phyloP scores from a whole-genome alignment of 352 stramenopile species.

The Phytophthora hibernalis region DNA sequence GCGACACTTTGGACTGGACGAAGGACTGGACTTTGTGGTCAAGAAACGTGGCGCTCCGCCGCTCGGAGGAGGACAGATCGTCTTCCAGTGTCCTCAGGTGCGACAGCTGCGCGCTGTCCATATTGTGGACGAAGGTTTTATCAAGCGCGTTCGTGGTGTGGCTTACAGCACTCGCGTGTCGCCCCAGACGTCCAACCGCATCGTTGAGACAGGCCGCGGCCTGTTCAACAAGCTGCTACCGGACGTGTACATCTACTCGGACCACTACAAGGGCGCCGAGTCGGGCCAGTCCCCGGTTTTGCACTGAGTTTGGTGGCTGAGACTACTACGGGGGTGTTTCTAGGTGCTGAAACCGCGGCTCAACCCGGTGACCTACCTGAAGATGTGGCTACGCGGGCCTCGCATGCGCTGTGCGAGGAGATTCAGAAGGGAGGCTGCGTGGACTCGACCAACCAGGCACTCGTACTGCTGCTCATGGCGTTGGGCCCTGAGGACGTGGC shows the following conservation, averaged over 20 bases:
- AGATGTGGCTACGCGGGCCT: slow-evolving; percentile 94
- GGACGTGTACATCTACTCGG: slow-evolving; percentile 99
- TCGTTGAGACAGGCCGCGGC: slow-evolving; percentile 96
- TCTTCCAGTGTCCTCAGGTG: slow-evolving; percentile 96
- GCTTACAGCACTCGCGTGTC: slow-evolving; percentile 97
- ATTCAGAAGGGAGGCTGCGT: slow-evolving; percentile 94
- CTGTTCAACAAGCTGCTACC: slow-evolving; percentile 98
- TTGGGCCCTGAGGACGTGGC: slow-evolving; percentile 98
- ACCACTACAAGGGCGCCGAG: slow-evolving; percentile 96
- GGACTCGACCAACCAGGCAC: slow-evolving; percentile 95
- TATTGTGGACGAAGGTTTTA: slow-evolving; percentile 96
- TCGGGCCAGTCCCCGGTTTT: slow-evolving; percentile 91
- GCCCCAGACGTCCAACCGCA: slow-evolving; percentile 97
- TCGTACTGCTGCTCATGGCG: slow-evolving; percentile 98
- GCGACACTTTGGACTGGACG: slow-evolving; percentile 96
- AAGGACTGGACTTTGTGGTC: slow-evolving; percentile 86
- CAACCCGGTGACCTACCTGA: slow-evolving; percentile 93
- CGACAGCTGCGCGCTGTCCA: slow-evolving; percentile 95
- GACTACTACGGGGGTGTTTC: slow-evolving; percentile 96
- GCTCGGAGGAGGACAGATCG: slow-evolving; percentile 84
- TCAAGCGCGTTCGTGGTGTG: slow-evolving; percentile 98
- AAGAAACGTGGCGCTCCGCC: slow-evolving; percentile 92
- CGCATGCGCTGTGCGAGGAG: slow-evolving; percentile 96
- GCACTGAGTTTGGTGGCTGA: slow-evolving; percentile 96
- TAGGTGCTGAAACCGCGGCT: slow-evolving; percentile 93